phyloP scores from a whole-genome alignment of 495 filamentous ascomycete species.

The Aspergillus wentii region DNA sequence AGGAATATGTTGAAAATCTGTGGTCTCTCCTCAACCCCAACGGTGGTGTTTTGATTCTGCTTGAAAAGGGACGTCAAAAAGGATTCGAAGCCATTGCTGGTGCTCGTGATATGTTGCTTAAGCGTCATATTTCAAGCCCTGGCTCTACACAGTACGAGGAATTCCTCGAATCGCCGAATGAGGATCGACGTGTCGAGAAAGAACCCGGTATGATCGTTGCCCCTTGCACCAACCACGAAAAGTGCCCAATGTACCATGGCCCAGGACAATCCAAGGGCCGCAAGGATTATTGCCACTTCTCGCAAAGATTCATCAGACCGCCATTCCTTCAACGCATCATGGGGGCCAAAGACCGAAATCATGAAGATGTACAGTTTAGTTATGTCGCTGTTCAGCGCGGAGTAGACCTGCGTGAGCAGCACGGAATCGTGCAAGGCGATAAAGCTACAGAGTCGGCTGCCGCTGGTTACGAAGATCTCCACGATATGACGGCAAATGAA shows the following conservation, averaged over 20 bases:
- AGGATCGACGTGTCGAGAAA: slow-evolving; percentile 40
- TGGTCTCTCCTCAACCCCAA: slow-evolving; percentile 82
- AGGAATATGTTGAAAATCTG: slow-evolving; percentile 72
- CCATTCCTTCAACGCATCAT: slow-evolving; percentile 75
- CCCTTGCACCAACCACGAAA: slow-evolving; percentile 86
- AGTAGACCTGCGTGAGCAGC: slow-evolving; percentile 40
- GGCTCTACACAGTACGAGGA: slow-evolving; percentile 42
- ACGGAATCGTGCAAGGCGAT: slow-evolving; percentile 34
- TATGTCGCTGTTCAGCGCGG: slow-evolving; percentile 87
- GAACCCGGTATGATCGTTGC: slow-evolving; percentile 90
- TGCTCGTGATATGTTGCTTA: slow-evolving; percentile 71
- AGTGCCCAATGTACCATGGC: slow-evolving; percentile 80
- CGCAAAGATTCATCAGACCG: slow-evolving; percentile 82
- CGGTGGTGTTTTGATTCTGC: slow-evolving; percentile 79
- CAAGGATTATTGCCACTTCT: slow-evolving; percentile 88
- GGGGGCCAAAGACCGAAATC: slow-evolving; percentile 65
- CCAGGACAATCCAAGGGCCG: slow-evolving; percentile 64
- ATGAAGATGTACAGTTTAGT: slow-evolving; percentile 86
- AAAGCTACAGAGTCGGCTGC: slow-evolving; percentile 46
- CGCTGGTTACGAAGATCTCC: slow-evolving; percentile 39
- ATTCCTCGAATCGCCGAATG: slow-evolving; percentile 29
- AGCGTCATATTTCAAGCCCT: slow-evolving; percentile 68
- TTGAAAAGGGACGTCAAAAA: slow-evolving; percentile 87
- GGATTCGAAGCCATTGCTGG: slow-evolving; percentile 90
- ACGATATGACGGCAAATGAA: slow-evolving; percentile 11